Evolutionary conservation across 495 filamentous ascomycete species (phyloP), one percentile per base, ranked within the genome.

Genomic region (Tirmania nivea): DNA sequence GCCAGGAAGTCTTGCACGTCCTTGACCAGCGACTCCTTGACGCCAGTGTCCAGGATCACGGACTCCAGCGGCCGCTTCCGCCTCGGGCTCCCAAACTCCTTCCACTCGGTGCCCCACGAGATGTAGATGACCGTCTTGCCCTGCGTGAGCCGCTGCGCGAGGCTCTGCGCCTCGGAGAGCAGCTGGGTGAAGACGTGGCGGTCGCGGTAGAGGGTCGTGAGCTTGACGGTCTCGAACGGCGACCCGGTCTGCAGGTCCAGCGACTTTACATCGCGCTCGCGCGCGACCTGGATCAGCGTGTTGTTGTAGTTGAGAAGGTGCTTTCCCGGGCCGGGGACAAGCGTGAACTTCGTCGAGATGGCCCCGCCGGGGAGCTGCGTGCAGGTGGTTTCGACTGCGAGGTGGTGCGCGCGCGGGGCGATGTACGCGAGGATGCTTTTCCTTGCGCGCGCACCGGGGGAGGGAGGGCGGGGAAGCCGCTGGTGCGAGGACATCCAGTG

Each of bases 91-190:
- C 90, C 92, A 59, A 96, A 83, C n/a, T 73, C 77, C 51, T 75
- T 69, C 90, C 90, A 96, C 17, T 73, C 70, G 34, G 83, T 79
- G n/a, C 79, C 80, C 68, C 79, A 75, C 16, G 83, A 79, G 34
- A 82, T 89, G 66, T 88, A 95, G 35, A 97, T 83, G 3, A 87
- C 75, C 7, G 92, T 96, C 67, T 93, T 94, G n/a, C 90, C 90
- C 65, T 95, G 84, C 52, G 83, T 78, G 34, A 79, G 79, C 59
- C 75, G 74, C 12, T 76, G 71, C 1, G 84, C 84, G 47, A 95
- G 74, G 7, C 74, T 68, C 62, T 89, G 84, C 10, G 90, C 89
- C 62, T 96, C 84, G 10, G 70, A 71, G 56, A 97, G 93, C 17
- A 97, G 75, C 4, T 84, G 76, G 56, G 85, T 78, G 61, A 97